These are phyloP conservation scores for Tillandsia fasciculata DNA, from an alignment of 176 grass and related monocot species.

Conservation along the genomic window DNA sequence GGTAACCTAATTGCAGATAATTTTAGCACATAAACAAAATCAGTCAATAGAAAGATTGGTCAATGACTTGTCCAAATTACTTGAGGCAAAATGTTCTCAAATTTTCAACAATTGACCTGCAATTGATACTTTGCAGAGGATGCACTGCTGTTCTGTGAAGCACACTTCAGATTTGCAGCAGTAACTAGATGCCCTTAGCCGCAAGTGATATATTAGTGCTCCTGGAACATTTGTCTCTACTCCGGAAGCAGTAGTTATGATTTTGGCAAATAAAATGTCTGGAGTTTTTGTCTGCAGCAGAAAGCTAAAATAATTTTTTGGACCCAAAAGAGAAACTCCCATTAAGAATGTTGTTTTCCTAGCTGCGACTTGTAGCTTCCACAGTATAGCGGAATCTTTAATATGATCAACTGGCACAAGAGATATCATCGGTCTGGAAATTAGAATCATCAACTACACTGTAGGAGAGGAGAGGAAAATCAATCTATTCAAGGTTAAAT, in stretches of 20 bases:
- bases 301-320: not conserved
- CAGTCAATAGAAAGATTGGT: no score
- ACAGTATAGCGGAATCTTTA: not conserved
- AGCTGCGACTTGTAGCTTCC: no score
- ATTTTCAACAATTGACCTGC: not conserved
- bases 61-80: no score
- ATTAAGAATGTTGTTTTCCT: not conserved
- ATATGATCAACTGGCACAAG: not conserved
- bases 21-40: no score
- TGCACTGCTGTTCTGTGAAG: not conserved
- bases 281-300: not conserved
- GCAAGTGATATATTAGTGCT: not conserved
- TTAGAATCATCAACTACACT: not conserved
- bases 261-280: no score
- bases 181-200: not conserved
- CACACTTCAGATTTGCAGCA: not conserved
- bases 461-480: not conserved
- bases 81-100: not conserved
- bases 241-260: no score
- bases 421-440: not conserved
- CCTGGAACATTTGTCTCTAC: no score
- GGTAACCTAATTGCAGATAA: no score
- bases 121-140: not conserved
- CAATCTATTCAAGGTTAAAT: not conserved
- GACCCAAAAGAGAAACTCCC: not conserved